Conservation (phyloP, 768 basidiomycete genomes). For the Saitozyma podzolica region DNA sequence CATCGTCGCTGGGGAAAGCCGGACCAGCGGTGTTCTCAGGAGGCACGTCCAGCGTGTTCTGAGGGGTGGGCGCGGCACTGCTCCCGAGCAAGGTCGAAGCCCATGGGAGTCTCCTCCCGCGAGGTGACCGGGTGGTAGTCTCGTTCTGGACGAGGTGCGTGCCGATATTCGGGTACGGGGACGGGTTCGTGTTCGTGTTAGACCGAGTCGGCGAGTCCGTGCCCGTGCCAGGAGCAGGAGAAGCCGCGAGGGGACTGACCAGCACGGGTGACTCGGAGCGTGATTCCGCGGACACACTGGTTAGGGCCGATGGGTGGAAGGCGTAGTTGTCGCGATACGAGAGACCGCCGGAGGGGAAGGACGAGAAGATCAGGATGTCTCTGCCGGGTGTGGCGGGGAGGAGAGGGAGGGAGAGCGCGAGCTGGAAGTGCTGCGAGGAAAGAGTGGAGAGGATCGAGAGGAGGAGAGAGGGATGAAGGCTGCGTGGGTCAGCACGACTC, state of each 20-base stretch:
- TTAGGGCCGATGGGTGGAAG: neutral
- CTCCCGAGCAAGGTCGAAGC: neutral
- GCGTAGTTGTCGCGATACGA: conserved; percentile 23
- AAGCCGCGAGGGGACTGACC: neutral
- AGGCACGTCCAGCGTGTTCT: neutral
- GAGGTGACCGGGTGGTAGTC: neutral
- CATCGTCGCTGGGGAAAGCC: neutral
- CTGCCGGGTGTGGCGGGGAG: conserved; percentile 30
- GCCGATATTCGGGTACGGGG: no score
- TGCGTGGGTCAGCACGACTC: conserved; percentile 6
- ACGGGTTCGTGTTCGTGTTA: neutral
- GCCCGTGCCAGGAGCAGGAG: neutral
- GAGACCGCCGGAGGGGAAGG: conserved; percentile 32
- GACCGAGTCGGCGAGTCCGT: neutral
- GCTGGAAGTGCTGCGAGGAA: conserved; percentile 28
- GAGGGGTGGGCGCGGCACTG: neutral
- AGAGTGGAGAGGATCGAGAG: conserved; percentile 29
- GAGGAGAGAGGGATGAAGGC: conserved; percentile 33
- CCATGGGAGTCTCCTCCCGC: neutral
- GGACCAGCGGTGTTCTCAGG: neutral
- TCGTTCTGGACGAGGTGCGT: neutral
- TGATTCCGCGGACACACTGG: neutral
- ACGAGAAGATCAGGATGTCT: conserved; percentile 42
- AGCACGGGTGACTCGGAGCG: conserved; percentile 8
- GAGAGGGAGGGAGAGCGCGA: conserved; percentile 37